phyloP scores from a whole-genome alignment of 2,329 filamentous ascomycete species.

The Penicillium verrucosum region DNA sequence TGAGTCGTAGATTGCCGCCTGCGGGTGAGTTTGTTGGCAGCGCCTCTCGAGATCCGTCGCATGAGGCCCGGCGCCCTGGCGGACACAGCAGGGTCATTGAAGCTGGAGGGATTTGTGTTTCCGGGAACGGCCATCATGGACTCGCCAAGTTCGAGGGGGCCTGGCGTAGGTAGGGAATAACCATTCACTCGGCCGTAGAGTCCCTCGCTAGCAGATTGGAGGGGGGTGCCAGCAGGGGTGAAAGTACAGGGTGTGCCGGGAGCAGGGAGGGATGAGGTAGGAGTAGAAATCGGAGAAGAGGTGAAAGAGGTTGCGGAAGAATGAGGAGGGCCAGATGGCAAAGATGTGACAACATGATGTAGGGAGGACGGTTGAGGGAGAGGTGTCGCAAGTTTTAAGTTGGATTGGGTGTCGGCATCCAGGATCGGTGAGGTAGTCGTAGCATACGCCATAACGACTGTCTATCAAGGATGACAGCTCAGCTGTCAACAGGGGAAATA shows the following conservation, averaged over 20 bases:
- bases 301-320: slow-evolving; percentile 30
- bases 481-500: slow-evolving; percentile 30
- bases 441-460: slow-evolving; percentile 39
- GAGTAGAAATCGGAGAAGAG: slow-evolving; percentile 30
- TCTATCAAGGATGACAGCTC: slow-evolving; percentile 30
- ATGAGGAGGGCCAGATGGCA: slow-evolving; percentile 25
- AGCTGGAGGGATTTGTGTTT: slow-evolving; percentile 48
- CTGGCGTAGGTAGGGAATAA: slow-evolving; percentile 38
- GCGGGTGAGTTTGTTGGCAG: slow-evolving; percentile 64
- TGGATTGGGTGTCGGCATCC: slow-evolving; percentile 36
- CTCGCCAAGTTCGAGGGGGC: slow-evolving; percentile 69
- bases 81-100: slow-evolving; percentile 57
- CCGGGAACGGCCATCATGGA: slow-evolving; percentile 55
- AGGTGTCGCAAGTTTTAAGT: slow-evolving; percentile 35
- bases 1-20: slow-evolving; percentile 75
- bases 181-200: slow-evolving; percentile 30
- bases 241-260: slow-evolving; percentile 33
- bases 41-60: slow-evolving; percentile 77
- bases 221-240: slow-evolving; percentile 36
- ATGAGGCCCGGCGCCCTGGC: slow-evolving; percentile 66
- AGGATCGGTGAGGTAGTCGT: slow-evolving; percentile 35
- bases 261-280: slow-evolving; percentile 28
- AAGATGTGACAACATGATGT: slow-evolving; percentile 37
- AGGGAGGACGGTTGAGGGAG: slow-evolving; percentile 32
- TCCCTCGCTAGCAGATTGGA: slow-evolving; percentile 35